These are phyloP conservation scores for Cercospora zeae-maydis DNA, from an alignment of 2,329 filamentous ascomycete genomes.

Conservation along the genomic window DNA sequence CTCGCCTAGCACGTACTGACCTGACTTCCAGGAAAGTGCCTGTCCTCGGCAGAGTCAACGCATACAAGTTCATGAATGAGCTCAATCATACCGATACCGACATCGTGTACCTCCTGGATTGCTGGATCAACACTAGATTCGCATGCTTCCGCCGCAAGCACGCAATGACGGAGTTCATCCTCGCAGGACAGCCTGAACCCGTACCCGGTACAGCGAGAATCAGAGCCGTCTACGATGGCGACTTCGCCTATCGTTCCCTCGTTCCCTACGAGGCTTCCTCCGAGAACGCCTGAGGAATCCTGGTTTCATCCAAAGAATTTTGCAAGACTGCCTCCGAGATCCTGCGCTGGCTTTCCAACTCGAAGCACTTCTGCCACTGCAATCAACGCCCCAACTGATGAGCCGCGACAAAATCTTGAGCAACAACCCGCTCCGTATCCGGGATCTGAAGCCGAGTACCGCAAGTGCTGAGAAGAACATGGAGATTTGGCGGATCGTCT, in stretches of 20 bases:
- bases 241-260: conserved; percentile 4
- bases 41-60: background rate
- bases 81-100: conserved; percentile 4
- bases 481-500: conserved; percentile 3
- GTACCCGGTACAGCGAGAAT: background rate
- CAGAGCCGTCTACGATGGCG: background rate
- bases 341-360: background rate
- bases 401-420: background rate
- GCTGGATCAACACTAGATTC: conserved; percentile 11
- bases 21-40: background rate
- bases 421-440: conserved; percentile 3
- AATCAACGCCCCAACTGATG: conserved; percentile 9
- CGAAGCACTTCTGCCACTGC: background rate
- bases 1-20: background rate
- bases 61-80: background rate
- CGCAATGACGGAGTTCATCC: conserved; percentile 7
- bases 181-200: background rate
- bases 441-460: conserved; percentile 5
- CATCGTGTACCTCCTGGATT: conserved; percentile 6
- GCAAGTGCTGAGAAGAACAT: background rate
- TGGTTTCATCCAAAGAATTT: background rate
- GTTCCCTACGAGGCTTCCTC: background rate
- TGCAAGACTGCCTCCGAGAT: background rate
- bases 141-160: background rate
- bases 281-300: background rate